phyloP scores from a whole-genome alignment of 1,139 yeast species.

The Candida anutae region DNA sequence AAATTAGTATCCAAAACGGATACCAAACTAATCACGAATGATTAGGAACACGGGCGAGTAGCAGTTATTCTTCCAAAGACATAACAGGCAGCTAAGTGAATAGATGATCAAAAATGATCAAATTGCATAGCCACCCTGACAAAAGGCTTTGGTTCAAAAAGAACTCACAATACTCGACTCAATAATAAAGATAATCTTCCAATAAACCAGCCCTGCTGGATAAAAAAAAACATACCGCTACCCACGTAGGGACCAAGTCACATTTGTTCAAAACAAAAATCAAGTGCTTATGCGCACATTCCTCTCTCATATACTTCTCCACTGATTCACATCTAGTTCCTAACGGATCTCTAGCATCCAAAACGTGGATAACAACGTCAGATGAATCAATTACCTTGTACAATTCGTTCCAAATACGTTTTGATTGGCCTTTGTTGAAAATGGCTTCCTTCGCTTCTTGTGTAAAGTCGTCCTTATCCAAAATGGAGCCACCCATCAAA shows the following conservation, averaged over 20 bases:
- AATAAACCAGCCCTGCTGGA: no score
- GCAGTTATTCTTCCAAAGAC: conserved; percentile 83
- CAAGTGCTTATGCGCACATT: conserved; percentile 94
- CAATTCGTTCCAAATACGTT: conserved; percentile 96
- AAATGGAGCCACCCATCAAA: conserved; percentile 61
- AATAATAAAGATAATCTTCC: no score
- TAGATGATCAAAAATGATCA: conserved; percentile 11
- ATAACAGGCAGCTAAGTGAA: conserved; percentile 75
- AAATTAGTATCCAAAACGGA: conserved; percentile 43
- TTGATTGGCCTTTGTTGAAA: conserved; percentile 94
- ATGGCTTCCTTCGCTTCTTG: conserved; percentile 92
- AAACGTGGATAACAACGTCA: conserved; percentile 91
- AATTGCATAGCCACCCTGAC: conserved; percentile 59
- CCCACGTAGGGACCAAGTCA: conserved; percentile 99
- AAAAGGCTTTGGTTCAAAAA: conserved; percentile 43
- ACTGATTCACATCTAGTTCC: conserved; percentile 94
- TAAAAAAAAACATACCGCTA: conserved; percentile 72
- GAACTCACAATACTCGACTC: background rate
- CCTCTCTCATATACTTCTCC: conserved; percentile 86
- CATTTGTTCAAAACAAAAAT: conserved; percentile 93
- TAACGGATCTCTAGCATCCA: conserved; percentile 95
- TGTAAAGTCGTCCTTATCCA: conserved; percentile 72
- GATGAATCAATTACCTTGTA: conserved; percentile 96
- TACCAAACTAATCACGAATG: conserved; percentile 12
- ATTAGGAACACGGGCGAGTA: conserved; percentile 44